phyloP scores from a whole-genome alignment of 495 filamentous ascomycete genomes.

The Podospora pseudoanserina region DNA sequence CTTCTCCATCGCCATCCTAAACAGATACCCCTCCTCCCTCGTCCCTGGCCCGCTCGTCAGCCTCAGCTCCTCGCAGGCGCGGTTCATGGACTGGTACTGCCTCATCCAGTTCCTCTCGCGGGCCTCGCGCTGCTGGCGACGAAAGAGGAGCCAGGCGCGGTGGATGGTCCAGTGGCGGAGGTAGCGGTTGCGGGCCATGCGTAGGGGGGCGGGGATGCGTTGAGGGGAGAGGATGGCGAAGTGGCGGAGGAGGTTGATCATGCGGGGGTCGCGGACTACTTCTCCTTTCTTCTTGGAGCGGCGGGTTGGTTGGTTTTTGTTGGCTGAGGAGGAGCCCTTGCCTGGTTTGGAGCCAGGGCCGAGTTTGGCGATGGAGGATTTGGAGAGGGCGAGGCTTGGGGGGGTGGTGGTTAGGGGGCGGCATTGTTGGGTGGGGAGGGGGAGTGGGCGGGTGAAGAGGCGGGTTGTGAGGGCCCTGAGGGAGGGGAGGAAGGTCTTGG shows the following conservation, averaged over 20 bases:
- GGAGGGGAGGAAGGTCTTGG: conserved; percentile 13
- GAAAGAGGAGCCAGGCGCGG: conserved; percentile 80
- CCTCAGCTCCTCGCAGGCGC: conserved; percentile 78
- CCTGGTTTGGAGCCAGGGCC: neutral
- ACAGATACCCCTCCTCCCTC: conserved; percentile 71
- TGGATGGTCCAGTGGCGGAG: conserved; percentile 99
- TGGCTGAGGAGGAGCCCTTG: conserved; percentile 1
- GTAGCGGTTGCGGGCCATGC: conserved; percentile 79
- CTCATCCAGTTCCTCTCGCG: conserved; percentile 63
- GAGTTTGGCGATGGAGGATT: neutral
- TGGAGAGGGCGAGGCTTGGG: conserved; percentile 1
- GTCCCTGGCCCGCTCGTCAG: conserved; percentile 56
- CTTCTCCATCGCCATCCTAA: conserved; percentile 81
- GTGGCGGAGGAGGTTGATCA: conserved; percentile 33
- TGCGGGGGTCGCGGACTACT: conserved; percentile 23
- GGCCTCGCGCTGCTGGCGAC: conserved; percentile 56
- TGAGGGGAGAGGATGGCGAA: conserved; percentile 28
- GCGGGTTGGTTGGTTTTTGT: conserved; percentile 4
- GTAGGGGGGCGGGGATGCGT: conserved; percentile 65
- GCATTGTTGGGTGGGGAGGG: neutral
- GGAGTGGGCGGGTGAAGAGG: conserved; percentile 18
- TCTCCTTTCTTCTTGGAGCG: conserved; percentile 10
- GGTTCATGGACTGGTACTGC: conserved; percentile 71
- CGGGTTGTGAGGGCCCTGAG: conserved; percentile 32
- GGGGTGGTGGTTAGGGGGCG: conserved; percentile 18